Evolutionary conservation across 2,329 filamentous ascomycete genomes (phyloP).

Genomic region (Colletotrichum musicola): DNA sequence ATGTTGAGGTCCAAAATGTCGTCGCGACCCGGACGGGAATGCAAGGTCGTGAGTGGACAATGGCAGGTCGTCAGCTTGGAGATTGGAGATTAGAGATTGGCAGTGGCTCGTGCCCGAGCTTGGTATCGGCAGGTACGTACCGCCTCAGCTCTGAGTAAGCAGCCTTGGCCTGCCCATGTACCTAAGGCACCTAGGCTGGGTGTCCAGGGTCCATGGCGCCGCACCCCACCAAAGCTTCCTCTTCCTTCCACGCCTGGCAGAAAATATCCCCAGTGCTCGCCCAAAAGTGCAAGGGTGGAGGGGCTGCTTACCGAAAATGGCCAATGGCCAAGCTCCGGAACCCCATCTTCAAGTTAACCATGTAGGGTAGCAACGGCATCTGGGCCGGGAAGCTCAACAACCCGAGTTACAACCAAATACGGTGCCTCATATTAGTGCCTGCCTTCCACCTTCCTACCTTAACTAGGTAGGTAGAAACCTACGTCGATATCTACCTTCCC

Average conservation of each 20-base stretch:
- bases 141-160: not conserved
- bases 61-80: not conserved
- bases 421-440: too few species aligned
- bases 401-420: not conserved
- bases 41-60: constrained; percentile 13
- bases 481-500: too few species aligned
- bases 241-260: constrained; percentile 16
- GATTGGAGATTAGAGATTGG: constrained; percentile 15
- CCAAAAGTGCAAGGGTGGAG: not conserved
- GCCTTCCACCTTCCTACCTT: too few species aligned
- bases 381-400: not conserved
- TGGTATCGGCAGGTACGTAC: constrained; percentile 2
- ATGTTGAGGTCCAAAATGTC: constrained; percentile 15
- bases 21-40: constrained; percentile 15
- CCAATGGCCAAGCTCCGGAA: not conserved
- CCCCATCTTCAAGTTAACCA: constrained; percentile 7
- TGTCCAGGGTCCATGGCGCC: not conserved
- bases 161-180: not conserved
- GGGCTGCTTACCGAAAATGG: not conserved
- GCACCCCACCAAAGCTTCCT: constrained; percentile 12
- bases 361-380: not conserved
- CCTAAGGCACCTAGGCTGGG: not conserved
- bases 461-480: too few species aligned
- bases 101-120: constrained; percentile 1
- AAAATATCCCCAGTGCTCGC: not conserved